phyloP scores from a whole-genome alignment of 2,329 filamentous ascomycete species.

The Claviceps purpurea region DNA sequence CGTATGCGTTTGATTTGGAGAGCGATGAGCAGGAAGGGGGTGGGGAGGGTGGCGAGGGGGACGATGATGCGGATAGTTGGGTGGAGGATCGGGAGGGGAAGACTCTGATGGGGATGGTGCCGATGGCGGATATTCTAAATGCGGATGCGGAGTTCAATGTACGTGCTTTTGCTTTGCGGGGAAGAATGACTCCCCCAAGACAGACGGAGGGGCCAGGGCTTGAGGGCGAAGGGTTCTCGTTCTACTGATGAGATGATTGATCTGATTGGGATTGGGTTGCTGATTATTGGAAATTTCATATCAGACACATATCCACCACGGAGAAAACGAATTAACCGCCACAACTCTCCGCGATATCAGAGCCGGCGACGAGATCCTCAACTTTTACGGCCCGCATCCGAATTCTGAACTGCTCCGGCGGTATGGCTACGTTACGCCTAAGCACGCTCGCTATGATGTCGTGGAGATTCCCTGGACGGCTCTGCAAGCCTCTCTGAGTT shows the following conservation, averaged over 20 bases:
- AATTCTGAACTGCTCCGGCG: conserved; percentile 70
- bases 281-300: background rate
- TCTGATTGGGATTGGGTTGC: too few species aligned
- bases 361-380: conserved; percentile 65
- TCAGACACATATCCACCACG: conserved; percentile 41
- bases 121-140: conserved; percentile 80
- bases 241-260: too few species aligned
- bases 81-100: conserved; percentile 47
- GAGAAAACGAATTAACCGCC: conserved; percentile 49
- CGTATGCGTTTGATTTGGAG: conserved; percentile 77
- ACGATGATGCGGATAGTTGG: conserved; percentile 50
- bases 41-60: conserved; percentile 21
- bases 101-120: conserved; percentile 69
- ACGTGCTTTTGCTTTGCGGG: conserved; percentile 11
- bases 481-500: conserved; percentile 33
- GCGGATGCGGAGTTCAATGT: conserved; percentile 82
- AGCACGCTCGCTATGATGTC: conserved; percentile 68
- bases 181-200: too few species aligned
- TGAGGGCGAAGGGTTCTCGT: too few species aligned
- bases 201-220: too few species aligned
- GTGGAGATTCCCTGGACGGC: conserved; percentile 58
- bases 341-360: conserved; percentile 55
- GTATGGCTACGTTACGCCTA: conserved; percentile 76
- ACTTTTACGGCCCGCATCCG: conserved; percentile 78
- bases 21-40: conserved; percentile 37